Base-by-base conservation (phyloP, 1,284 basidiomycete genomes). In the Athelia psychrophila region DNA sequence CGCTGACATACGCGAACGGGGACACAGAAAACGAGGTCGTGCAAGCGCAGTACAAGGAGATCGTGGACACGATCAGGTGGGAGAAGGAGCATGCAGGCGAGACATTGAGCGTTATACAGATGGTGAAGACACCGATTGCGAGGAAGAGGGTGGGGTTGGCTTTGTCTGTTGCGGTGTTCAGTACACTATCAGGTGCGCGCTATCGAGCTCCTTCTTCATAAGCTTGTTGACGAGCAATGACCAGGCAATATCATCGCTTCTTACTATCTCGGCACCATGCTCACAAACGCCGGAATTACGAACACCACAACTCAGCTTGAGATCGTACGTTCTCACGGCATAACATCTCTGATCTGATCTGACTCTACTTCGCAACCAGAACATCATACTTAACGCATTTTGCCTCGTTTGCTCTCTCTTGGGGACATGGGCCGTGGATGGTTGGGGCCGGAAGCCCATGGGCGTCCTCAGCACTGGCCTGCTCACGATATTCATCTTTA, bases 341-440 rank as follows among this genome's bases (percentile, higher is more conserved):
- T 13, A 13, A n/a, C 24, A 50, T 9, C 4, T 25, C 47, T 20
- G 4, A 24, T 16, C 5, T 51, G n/a, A 22, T n/a, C 46, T 3
- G 13, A 19, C 47, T 9, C 2, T 47, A 19, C 9, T 8, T 44
- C 51, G 36, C 12, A 1, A n/a, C 22, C 45, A 61, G 60, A 61
- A 61, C 44, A 57, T 61, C 48, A 61, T 61, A 18, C 52, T 61
- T 18, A 61, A 61, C 38, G 60, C 60, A 15, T 61, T 61, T 49
- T 61, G 54, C 46, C 51, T 61, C 6, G 36, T 60, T 1, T 61
- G 60, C 32, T 53, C 60, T 9, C 30, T 61, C 8, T 56, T 49
- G 18, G 60, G 60, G 15, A 61, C 60, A 6, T 61, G 58, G 46
- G 56, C 40, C 25, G 54, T 60, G 44, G 60, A 61, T 44, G 56